Percentiles rank a stretch among this genome's conserved stretches.
phyloP scores from a whole-genome alignment of 1,139 yeast species.

The Kodamaea anthophila region DNA sequence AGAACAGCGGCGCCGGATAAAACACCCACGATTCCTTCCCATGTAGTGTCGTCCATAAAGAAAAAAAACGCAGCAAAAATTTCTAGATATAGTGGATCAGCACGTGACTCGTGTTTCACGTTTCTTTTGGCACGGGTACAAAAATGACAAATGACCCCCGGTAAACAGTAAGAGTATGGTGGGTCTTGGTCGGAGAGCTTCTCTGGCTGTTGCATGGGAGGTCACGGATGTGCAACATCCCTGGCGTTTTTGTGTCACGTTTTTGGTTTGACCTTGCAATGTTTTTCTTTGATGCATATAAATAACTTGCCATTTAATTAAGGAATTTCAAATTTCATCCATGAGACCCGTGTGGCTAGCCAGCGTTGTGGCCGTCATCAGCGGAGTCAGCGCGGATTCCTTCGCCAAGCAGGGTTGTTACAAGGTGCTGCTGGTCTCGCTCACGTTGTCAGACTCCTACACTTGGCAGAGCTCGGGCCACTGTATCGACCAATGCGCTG shows the following conservation, averaged over 20 bases:
- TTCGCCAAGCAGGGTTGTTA: slow-evolving; percentile 34
- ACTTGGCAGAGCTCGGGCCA: slow-evolving; percentile 47
- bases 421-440: slow-evolving; percentile 18
- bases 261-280: slow-evolving; percentile 1
- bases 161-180: too few species aligned
- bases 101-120: too few species aligned
- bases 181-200: too few species aligned
- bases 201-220: too few species aligned
- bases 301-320: slow-evolving; percentile 6
- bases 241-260: slow-evolving; percentile 1
- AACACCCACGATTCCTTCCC: slow-evolving; percentile 1
- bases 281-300: slow-evolving; percentile 4
- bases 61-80: background rate
- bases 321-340: too few species aligned
- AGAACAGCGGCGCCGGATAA: slow-evolving; percentile 6
- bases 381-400: slow-evolving; percentile 12
- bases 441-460: slow-evolving; percentile 25
- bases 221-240: too few species aligned
- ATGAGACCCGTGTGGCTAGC: slow-evolving; percentile 5
- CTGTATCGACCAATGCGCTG: slow-evolving; percentile 43
- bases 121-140: too few species aligned
- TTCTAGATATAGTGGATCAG: too few species aligned
- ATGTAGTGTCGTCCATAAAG: slow-evolving; percentile 2
- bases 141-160: too few species aligned
- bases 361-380: slow-evolving; percentile 3